A percentile compares a stretch with the other conserved stretches of the same genome.
phyloP scores from a whole-genome alignment of 805 yeast genomes.

The Metschnikowia cerradonensis region DNA sequence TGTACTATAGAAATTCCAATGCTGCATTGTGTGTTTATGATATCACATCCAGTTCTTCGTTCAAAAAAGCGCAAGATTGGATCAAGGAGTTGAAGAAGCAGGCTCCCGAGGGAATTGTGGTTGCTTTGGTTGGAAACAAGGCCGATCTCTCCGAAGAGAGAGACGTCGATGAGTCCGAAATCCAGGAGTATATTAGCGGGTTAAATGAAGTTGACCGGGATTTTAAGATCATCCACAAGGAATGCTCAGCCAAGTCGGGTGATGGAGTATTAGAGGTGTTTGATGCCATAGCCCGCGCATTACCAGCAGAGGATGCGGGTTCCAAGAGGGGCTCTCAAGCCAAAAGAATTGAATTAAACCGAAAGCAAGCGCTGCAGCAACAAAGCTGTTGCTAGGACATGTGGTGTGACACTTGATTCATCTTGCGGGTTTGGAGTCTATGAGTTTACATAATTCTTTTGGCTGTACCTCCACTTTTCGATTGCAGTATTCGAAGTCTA shows the following conservation, averaged over 20 bases:
- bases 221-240: conserved; percentile 27
- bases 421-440: neutral
- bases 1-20: conserved; percentile 96
- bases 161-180: conserved; percentile 37
- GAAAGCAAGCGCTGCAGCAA: conserved; percentile 14
- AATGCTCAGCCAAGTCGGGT: conserved; percentile 44
- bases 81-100: conserved; percentile 93
- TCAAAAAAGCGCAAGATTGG: conserved; percentile 97
- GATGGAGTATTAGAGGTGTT: conserved; percentile 42
- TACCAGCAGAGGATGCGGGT: conserved; percentile 39
- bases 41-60: conserved; percentile 90
- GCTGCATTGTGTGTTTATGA: conserved; percentile 96
- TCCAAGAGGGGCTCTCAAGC: conserved; percentile 10
- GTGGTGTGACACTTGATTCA: neutral
- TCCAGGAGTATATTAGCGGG: conserved; percentile 42
- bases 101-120: conserved; percentile 85
- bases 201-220: conserved; percentile 16
- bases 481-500: neutral
- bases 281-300: conserved; percentile 36
- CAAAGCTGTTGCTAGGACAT: conserved; percentile 15
- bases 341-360: conserved; percentile 16
- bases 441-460: neutral
- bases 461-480: neutral
- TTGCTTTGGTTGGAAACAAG: conserved; percentile 93
- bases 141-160: conserved; percentile 69